Evolutionary conservation across 2,329 filamentous ascomycete genomes (phyloP).

Genomic region (Penicillium frequentans): DNA sequence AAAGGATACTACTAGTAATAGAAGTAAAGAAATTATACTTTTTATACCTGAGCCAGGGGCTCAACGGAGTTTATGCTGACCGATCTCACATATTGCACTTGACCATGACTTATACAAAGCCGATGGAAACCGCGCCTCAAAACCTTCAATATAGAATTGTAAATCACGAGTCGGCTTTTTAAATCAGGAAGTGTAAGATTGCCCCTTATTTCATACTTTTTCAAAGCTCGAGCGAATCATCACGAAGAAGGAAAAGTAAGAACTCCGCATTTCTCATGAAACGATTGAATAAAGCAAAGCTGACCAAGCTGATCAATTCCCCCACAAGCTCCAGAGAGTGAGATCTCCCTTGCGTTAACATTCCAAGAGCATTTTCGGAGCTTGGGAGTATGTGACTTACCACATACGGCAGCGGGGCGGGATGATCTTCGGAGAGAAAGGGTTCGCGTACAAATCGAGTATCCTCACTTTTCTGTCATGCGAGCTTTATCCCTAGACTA

Average conservation of each 20-base stretch:
- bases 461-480: not conserved
- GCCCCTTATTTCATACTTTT: not conserved
- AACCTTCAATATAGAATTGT: not conserved
- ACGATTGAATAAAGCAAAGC: not conserved
- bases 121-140: not conserved
- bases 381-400: constrained; percentile 20
- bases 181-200: not conserved
- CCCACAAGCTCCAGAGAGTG: not conserved
- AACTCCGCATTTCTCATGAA: not conserved
- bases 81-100: not conserved
- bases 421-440: constrained; percentile 7
- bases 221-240: not conserved
- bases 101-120: not conserved
- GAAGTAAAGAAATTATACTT: not conserved
- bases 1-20: not conserved
- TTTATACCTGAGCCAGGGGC: not conserved
- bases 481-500: not conserved
- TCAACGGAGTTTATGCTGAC: not conserved
- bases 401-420: constrained; percentile 4
- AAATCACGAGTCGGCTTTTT: not conserved
- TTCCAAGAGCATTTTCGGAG: constrained; percentile 20
- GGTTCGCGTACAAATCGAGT: not conserved
- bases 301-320: not conserved
- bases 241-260: not conserved
- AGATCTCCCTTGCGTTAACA: constrained; percentile 15